Evolutionary conservation across 176 grass and related monocot genomes (phyloP).

Genomic region (Paspalum notatum): DNA sequence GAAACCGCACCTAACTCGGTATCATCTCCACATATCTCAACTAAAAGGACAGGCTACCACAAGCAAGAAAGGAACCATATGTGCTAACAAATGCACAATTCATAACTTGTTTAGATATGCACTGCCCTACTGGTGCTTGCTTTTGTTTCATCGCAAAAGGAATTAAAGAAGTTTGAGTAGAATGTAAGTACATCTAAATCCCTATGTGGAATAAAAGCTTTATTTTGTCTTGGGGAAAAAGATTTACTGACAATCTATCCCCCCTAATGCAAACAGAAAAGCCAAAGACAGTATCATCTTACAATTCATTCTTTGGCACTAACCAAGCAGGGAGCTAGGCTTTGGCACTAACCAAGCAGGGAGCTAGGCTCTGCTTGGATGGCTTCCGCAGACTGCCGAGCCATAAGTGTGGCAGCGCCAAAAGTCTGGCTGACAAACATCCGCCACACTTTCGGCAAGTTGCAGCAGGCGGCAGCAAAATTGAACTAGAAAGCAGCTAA

Average conservation of each 20-base stretch:
- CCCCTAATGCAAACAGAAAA: background rate
- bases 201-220: background rate
- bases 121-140: background rate
- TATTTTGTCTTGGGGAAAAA: background rate
- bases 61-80: background rate
- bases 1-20: background rate
- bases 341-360: too few species aligned
- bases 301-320: background rate
- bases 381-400: too few species aligned
- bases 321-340: background rate
- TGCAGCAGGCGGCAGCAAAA: too few species aligned
- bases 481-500: too few species aligned
- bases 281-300: background rate
- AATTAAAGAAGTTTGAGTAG: background rate
- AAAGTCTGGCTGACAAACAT: too few species aligned
- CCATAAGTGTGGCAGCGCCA: too few species aligned
- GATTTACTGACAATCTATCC: background rate
- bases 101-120: background rate
- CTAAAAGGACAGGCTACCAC: background rate
- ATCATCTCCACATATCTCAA: conserved; percentile 5
- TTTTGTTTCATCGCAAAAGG: background rate
- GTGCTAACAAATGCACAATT: background rate
- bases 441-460: too few species aligned
- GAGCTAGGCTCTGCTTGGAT: too few species aligned
- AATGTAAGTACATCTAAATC: background rate